Base-by-base conservation (phyloP, 495 filamentous ascomycete species). In the Xylaria acuta region DNA sequence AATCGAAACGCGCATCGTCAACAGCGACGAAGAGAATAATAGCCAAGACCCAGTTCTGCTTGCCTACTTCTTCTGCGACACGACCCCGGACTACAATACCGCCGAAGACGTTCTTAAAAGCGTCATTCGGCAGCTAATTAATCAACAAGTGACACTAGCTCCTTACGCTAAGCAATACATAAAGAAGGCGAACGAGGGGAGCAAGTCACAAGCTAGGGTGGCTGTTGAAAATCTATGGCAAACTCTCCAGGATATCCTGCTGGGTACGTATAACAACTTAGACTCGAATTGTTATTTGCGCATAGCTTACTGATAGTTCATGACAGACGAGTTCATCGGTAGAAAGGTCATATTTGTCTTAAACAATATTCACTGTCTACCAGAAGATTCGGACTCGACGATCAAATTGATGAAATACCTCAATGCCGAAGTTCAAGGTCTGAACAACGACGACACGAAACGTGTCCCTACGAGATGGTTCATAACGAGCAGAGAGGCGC, bases 101-200 rank as follows among this genome's bases (percentile, higher is more conserved):
- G 81, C 81, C 0, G 82, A 84, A 66, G 80, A 84, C 18, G 54
- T 84, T 22, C 74, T 84, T 16, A 84, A 79, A 66, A 82, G 76
- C 41, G 67, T 83, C 32, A 68, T 83, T 12, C 72, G 73, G 51
- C 82, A 83, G 67, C 72, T 84, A 3, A 80, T 80, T 41, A 58
- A 75, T 25, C 73, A 81, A 60, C 78, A 82, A 69, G 76, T 78
- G 58, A 72, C 72, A 0, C 73, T 84, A 0, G 82, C 80, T 56
- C 67, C 75, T 32, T 79, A 84, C 56, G 81, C 79, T 9, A 82
- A 80, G 49, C 36, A 70, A 22, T 82, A 81, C 60, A 66, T 72
- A 20, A 77, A 78, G 65, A 71, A 77, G 58, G 22, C 30, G 22
- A 73, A 77, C 27, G 76, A 79, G 11, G 72, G 65, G 12, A 70